Base-by-base conservation (phyloP, 169 alveolate genomes). In the Miamiensis avidus region DNA sequence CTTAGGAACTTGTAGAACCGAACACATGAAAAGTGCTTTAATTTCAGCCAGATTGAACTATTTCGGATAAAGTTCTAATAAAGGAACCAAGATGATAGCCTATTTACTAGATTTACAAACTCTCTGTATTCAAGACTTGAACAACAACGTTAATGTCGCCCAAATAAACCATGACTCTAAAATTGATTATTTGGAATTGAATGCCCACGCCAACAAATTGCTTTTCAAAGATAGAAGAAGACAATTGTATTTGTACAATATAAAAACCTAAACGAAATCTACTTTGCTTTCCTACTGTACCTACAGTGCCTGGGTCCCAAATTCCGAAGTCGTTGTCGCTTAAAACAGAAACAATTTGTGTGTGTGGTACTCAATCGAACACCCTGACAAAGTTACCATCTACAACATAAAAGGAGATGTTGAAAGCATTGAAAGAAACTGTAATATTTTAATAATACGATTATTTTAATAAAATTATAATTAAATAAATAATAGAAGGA, bases 221-320 rank as follows among this genome's bases (percentile, higher is more conserved):
- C 89, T 97, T 32, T 97, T 96, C 93, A 94, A 98, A 86, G 99
- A 97, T 91, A 96, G 96, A 89, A 92, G 98, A 85, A 92, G 97
- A 81, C 96, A 96, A 91, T 93, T 97, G 1, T 94, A 96, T 92
- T 88, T 97, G 65, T 97, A 92, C 90, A 95, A 96, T 86, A 95
- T 96, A 26, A 94, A 93, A 74, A 95, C 93, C 87, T 96, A 96
- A 86, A 89, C 83, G 74, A 94, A 95, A 87, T 83, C 91, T 28
- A 96, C 99, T 4, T 93, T 97, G 75, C 90, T 97, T 31, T 94
- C 95, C 90, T 96, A 92, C 94, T 97, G 99, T 92, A 94, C 94
- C 77, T 97, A 95, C 83, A 99, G 96, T 34, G 95, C 96, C 83
- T 97, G 99, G 99, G 98, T 97, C 32, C 99, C 99, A 6, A 95